phyloP scores from a whole-genome alignment of 2,329 filamentous ascomycete species.

The Beauveria sp. region DNA sequence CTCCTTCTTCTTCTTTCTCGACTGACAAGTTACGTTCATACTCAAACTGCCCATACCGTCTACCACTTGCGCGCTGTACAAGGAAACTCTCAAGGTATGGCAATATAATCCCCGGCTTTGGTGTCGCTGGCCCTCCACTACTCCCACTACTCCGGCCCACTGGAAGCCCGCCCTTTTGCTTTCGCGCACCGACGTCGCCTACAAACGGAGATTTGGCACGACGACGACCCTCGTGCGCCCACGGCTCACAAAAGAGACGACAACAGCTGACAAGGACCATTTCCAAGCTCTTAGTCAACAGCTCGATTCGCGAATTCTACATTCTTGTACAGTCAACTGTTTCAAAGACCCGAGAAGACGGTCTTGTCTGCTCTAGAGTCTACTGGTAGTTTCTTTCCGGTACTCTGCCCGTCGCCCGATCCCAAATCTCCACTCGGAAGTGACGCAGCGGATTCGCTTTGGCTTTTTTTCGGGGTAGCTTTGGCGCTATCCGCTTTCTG shows the following conservation, averaged over 20 bases:
- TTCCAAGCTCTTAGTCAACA: background rate
- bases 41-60: too few relatives aligned
- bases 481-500: conserved; percentile 11
- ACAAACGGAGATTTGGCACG: background rate
- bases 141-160: background rate
- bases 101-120: background rate
- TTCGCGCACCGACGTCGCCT: background rate
- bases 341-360: background rate
- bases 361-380: too few relatives aligned
- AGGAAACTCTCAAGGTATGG: background rate
- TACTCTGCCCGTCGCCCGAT: background rate
- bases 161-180: background rate
- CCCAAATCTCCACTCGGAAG: conserved; percentile 1
- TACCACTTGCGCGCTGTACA: too few relatives aligned
- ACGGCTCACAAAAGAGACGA: background rate
- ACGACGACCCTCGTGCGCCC: background rate
- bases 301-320: background rate
- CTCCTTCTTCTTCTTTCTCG: background rate
- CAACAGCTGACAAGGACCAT: background rate
- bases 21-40: too few relatives aligned
- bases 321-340: too few relatives aligned
- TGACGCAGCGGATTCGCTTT: conserved; percentile 9
- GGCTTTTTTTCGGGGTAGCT: conserved; percentile 3
- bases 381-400: background rate
- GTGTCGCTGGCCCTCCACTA: background rate